Base-by-base conservation (phyloP, 371 early-diverging fungal genomes). In the Mortierella sp. region DNA sequence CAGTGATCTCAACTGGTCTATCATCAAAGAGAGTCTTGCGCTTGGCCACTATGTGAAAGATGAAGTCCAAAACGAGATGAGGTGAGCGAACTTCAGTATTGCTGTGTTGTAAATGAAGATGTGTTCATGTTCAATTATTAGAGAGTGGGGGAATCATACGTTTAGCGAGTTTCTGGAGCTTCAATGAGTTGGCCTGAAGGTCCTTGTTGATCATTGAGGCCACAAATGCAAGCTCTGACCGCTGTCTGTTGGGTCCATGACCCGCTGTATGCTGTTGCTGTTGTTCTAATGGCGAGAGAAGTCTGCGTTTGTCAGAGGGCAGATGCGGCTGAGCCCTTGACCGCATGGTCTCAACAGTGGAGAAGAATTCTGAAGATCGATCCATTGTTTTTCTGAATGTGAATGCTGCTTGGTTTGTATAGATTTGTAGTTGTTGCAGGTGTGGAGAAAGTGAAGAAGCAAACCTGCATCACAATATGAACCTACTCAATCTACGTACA, bases 1-100 rank as follows among this genome's bases (percentile, higher is more conserved):
- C 93, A 58, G 89, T 88, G 71, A 94, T 93, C 72, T 94, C 94
- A 2, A 90, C 88, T 6, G 94, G 93, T 62, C 89, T 88, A 73
- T 94, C 94, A 64, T 94, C 94, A 73, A 94, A 94, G 47, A 93
- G 66, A 1, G 93, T 91, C 81, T 90, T 91, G 70, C 92, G 87
- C 71, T 92, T 94, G 40, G 93, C 94, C 84, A 94, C 93, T 93
- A 30, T 45, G 16, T 32, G 55, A 62, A 59, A 26, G n/a, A 28
- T 35, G 11, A 47, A 9, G 5, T 2, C 6, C 39, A 26, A 70
- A 26, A 62, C 49, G 28, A 35, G 20, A 52, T 47, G 20, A 61
- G 16, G 52, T 52, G 62, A 40, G 68, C 18, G 24, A 32, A 22
- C 35, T 51, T 47, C 10, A 32, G 24, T 22, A 1, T 8, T 11